Evolutionary conservation across 352 stramenopile species (phyloP).

Genomic region (Globisporangium alternatum): DNA sequence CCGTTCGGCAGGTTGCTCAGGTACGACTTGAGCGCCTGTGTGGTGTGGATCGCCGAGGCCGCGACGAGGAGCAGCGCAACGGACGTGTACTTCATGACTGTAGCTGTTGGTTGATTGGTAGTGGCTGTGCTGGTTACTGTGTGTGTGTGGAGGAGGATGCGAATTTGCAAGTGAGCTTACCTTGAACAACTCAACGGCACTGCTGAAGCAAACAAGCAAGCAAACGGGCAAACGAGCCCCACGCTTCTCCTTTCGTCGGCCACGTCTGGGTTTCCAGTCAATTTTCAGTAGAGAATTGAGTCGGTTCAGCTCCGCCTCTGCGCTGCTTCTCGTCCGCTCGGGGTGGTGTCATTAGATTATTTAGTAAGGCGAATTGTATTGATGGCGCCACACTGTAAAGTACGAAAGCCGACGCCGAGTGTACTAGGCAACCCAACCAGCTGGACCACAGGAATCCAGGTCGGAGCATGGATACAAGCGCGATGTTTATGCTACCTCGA

Average conservation of each 20-base stretch:
- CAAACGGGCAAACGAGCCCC: neutral
- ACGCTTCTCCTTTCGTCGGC: neutral
- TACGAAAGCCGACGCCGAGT: neutral
- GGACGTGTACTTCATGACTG: slow-evolving; percentile 64
- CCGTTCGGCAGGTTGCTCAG: slow-evolving; percentile 41
- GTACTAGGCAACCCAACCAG: slow-evolving; percentile 3
- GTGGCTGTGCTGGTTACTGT: slow-evolving; percentile 8
- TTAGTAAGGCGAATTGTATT: neutral
- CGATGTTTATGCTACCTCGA: neutral
- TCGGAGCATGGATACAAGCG: neutral
- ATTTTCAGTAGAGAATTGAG: neutral
- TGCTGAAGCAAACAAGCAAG: too few relatives aligned
- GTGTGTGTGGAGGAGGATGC: slow-evolving; percentile 1
- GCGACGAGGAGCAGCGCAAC: slow-evolving; percentile 75
- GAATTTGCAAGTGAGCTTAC: slow-evolving; percentile 19
- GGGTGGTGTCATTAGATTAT: neutral
- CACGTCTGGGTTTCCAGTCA: too few relatives aligned
- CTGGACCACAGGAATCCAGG: neutral
- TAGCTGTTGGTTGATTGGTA: slow-evolving; percentile 6
- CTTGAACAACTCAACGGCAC: neutral
- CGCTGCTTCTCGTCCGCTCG: neutral
- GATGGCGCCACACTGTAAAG: too few relatives aligned
- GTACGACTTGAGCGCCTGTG: slow-evolving; percentile 33
- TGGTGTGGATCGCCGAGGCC: slow-evolving; percentile 75
- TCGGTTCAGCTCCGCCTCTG: neutral